Base-by-base conservation (phyloP, 805 yeast species). In the Pichia deserticola region DNA sequence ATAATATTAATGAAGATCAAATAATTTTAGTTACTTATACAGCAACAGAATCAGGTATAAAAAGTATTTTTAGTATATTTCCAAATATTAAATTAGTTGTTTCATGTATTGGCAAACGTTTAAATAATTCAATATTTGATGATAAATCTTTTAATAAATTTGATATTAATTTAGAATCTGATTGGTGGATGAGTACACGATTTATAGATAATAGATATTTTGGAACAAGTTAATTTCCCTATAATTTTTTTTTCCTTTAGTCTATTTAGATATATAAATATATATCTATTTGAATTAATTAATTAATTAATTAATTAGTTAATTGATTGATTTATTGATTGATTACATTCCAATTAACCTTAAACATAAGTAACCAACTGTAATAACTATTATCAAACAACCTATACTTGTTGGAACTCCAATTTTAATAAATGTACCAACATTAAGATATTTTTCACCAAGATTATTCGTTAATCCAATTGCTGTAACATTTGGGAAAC, bases 401-500 rank as follows among this genome's bases (percentile, higher is more conserved):
- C 89, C 71, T 4, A 92, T 51, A 34, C 96, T 86, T 29, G 92
- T 77, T 9, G 97, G 96, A 8, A 92, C 89, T 63, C 99, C 99
- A 52, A 95, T 76, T 11, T 86, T 83, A 42, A 93, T 88, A 61
- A 93, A 93, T 35, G 86, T 86, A 13, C 81, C 77, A 13, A 90
- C 98, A 0, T 89, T 84, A 59, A 93, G 70, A 62, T 93, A 93
- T 20, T 95, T 89, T 49, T 84, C 84, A 9, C 98, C 98, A 40
- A 90, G 77, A 60, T 88, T 96, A 65, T 93, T 96, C 6, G 90
- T 82, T 81, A 89, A 81, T 51, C 97, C 89, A 54, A 93, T 89
- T 0, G 98, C 99, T 0, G 98, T 89, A 36, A 93, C 97, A 60
- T 93, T 93, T 5, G 99, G 99, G 73, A 93, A 92, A 0, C 99